Evolutionary conservation across 2,329 filamentous ascomycete species (phyloP).

Genomic region (Mycocentrospora acerina): DNA sequence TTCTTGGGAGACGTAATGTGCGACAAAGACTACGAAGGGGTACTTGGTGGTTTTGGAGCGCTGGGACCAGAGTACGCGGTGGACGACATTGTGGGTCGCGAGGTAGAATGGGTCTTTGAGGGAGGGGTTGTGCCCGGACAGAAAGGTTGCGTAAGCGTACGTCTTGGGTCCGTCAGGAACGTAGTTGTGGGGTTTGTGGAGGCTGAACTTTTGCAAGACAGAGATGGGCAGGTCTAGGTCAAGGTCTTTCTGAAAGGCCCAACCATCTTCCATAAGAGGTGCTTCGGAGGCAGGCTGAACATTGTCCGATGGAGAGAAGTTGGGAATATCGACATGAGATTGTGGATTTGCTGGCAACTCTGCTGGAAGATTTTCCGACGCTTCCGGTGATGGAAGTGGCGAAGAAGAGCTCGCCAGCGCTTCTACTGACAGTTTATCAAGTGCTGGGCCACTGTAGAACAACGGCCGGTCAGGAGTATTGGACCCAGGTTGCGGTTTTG

Average conservation of each 20-base stretch:
- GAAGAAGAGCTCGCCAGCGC: no score
- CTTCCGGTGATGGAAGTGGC: no score
- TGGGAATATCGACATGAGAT: no score
- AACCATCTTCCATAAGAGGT: constrained; percentile 18
- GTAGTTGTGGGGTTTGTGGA: constrained; percentile 29
- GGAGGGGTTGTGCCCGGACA: constrained; percentile 33
- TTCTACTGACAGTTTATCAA: no score
- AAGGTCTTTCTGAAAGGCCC: constrained; percentile 32
- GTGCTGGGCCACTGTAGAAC: no score
- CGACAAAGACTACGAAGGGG: constrained; percentile 39
- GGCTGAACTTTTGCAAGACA: constrained; percentile 14
- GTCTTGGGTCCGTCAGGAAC: constrained; percentile 12
- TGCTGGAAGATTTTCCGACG: no score
- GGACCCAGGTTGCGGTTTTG: not conserved
- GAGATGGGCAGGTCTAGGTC: constrained; percentile 21
- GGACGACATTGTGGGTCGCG: constrained; percentile 35
- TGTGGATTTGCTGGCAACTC: no score
- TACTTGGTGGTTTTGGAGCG: constrained; percentile 25
- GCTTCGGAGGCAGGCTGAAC: not conserved
- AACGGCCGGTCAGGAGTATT: no score
- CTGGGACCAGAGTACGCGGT: constrained; percentile 36
- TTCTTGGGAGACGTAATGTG: constrained; percentile 30
- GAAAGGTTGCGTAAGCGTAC: constrained; percentile 37
- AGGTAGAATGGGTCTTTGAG: constrained; percentile 39
- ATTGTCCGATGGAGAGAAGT: not conserved